A percentile compares a stretch with the other conserved stretches of the same genome.
Conservation (phyloP, 2,329 filamentous ascomycete genomes). For the Didymella sp. region DNA sequence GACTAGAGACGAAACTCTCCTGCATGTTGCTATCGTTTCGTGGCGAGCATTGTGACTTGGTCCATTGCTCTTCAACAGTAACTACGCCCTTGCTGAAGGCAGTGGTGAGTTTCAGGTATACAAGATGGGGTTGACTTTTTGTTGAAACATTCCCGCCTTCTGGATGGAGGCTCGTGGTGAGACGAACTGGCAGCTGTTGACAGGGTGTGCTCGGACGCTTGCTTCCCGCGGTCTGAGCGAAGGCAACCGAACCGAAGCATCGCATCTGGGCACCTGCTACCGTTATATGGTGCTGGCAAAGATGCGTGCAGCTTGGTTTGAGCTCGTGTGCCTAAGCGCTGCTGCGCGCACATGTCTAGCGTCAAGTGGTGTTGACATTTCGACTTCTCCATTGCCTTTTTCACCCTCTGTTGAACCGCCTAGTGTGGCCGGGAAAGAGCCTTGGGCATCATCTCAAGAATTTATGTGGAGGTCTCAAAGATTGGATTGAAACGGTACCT, state of each 20-base stretch:
- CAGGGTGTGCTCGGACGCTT: conserved; percentile 33
- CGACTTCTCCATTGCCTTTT: not conserved
- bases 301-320: not conserved
- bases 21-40: conserved; percentile 30
- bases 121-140: conserved; percentile 16
- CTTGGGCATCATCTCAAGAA: not conserved
- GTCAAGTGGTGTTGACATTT: not conserved
- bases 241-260: conserved; percentile 12
- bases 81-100: conserved; percentile 21
- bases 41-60: conserved; percentile 20
- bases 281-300: not conserved
- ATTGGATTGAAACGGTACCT: conserved; percentile 43
- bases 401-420: not conserved
- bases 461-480: not conserved
- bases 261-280: not conserved
- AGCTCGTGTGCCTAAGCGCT: not conserved
- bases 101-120: conserved; percentile 18
- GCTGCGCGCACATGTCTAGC: not conserved
- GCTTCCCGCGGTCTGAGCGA: conserved; percentile 17
- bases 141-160: conserved; percentile 29
- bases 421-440: not conserved
- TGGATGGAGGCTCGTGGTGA: conserved; percentile 25
- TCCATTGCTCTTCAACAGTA: conserved; percentile 6
- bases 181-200: conserved; percentile 23
- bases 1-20: conserved; percentile 15